Evolutionary conservation across 768 basidiomycete genomes (phyloP), one percentile per base, ranked within the genome.

Genomic region (Phanerochaete carnosa): DNA sequence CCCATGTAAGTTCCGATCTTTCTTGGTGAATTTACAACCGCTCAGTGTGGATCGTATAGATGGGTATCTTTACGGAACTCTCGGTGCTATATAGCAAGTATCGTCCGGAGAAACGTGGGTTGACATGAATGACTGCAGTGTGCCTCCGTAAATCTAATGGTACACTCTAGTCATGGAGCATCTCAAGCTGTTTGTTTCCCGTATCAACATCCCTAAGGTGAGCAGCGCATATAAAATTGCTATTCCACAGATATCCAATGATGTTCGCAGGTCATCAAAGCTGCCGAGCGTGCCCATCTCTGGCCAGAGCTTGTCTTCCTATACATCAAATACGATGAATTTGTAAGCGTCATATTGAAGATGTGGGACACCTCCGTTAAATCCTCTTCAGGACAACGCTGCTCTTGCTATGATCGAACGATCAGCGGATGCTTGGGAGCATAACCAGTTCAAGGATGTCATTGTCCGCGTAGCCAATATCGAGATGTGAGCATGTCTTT

Each of bases 371-470:
- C 55, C 30, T n/a, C 49, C 13, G 29, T 43, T 61, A 46, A 64
- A 19, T 6, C 33, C 29, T 51, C 37, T 65, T 58, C 43, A 94
- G 86, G 97, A 98, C 73, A 98, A 99, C 69, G 96, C 97, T 32
- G 93, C 96, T 37, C 80, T 98, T 65, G 94, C 95, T 3, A 99
- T 98, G 95, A 98, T 98, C 73, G 97, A 99, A 73, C 89, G 95
- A 22, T 92, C 97, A 1, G 85, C 93, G n/a, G 94, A 97, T 74
- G 94, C 95, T 52, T 99, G 95, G 95, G 97, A 99, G 59, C 97
- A 99, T 78, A 95, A 94, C 69, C 96, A 98, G 74, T 99, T 99
- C 88, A 98, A 98, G 82, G 97, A 98, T 67, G 89, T 97, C 59
- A 84, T 97, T 58, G 92, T 98, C 70, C 92, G 95, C 61, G 95